Evolutionary conservation across 768 basidiomycete genomes (phyloP).

Genomic region (Macrolepiota fuliginosa): DNA sequence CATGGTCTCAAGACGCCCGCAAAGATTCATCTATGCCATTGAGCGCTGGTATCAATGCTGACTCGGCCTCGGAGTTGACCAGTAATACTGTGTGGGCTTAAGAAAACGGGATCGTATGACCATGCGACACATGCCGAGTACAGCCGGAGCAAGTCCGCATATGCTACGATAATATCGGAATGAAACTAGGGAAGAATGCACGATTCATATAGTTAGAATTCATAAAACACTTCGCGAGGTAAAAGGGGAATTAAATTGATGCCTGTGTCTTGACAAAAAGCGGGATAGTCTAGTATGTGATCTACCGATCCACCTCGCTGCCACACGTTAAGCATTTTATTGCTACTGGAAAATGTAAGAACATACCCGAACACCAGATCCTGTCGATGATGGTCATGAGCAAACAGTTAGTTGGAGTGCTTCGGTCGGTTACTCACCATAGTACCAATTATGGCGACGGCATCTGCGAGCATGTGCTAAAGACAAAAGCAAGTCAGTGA

Average conservation of each 20-base stretch:
- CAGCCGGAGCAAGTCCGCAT: not conserved
- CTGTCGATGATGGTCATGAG: constrained; percentile 25
- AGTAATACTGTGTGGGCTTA: not conserved
- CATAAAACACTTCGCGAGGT: not conserved
- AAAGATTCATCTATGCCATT: not conserved
- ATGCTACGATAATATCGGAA: not conserved
- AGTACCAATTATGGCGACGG: constrained; percentile 95
- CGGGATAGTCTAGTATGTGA: not conserved
- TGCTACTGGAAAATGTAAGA: not conserved
- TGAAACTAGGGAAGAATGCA: not conserved
- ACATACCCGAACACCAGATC: constrained; percentile 95
- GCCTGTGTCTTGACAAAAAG: not conserved
- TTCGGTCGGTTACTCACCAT: constrained; percentile 59
- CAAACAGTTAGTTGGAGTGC: constrained; percentile 8
- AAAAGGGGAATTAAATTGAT: not conserved
- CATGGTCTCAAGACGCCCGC: not conserved
- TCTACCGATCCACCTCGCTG: constrained; percentile 39
- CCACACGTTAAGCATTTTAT: not conserved
- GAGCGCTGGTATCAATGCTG: too few relatives aligned
- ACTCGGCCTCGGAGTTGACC: not conserved
- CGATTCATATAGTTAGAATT: not conserved
- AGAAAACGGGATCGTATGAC: not conserved
- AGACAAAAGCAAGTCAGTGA: constrained; percentile 20
- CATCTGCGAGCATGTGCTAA: constrained; percentile 89
- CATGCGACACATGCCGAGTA: too few relatives aligned